These are phyloP conservation scores for Penicillium cinerascens DNA, from an alignment of 495 filamentous ascomycete genomes.

Conservation along the genomic window DNA sequence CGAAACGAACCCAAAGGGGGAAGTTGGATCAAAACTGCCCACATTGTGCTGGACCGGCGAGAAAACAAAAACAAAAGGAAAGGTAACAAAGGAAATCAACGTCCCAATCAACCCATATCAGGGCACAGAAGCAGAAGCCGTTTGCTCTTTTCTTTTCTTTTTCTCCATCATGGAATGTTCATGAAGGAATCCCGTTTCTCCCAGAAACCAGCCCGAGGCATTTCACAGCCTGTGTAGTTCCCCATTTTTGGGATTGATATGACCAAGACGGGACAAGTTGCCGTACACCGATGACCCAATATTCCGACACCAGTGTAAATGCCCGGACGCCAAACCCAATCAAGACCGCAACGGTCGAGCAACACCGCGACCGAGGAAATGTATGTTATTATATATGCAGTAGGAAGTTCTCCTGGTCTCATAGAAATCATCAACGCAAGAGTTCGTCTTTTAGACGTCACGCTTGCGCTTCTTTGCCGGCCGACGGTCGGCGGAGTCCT, in stretches of 20 bases:
- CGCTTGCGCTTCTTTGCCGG: constrained; percentile 78
- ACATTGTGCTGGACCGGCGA: constrained; percentile 7
- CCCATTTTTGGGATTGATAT: neutral
- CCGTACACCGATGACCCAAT: constrained; percentile 28
- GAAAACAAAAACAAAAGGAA: constrained; percentile 10
- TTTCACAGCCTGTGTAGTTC: neutral
- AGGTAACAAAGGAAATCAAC: constrained; percentile 25
- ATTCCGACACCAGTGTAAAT: constrained; percentile 34
- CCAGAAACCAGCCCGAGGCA: constrained; percentile 2
- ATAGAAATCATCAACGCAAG: constrained; percentile 26
- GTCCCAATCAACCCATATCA: constrained; percentile 17
- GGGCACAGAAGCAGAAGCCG: constrained; percentile 15
- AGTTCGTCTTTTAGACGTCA: constrained; percentile 32
- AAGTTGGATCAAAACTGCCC: constrained; percentile 2
- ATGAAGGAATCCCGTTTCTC: neutral
- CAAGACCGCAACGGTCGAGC: constrained; percentile 24
- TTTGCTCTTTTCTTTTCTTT: constrained; percentile 26
- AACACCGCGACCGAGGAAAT: constrained; percentile 20
- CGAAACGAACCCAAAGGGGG: constrained; percentile 1
- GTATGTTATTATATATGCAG: constrained; percentile 32
- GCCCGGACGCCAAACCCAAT: constrained; percentile 42
- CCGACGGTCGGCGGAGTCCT: constrained; percentile 43
- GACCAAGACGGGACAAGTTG: constrained; percentile 11
- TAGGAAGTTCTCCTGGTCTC: constrained; percentile 45
- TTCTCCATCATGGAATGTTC: constrained; percentile 1